Conservation (phyloP, 495 filamentous ascomycete species). For the Penicillium pancosmium region DNA sequence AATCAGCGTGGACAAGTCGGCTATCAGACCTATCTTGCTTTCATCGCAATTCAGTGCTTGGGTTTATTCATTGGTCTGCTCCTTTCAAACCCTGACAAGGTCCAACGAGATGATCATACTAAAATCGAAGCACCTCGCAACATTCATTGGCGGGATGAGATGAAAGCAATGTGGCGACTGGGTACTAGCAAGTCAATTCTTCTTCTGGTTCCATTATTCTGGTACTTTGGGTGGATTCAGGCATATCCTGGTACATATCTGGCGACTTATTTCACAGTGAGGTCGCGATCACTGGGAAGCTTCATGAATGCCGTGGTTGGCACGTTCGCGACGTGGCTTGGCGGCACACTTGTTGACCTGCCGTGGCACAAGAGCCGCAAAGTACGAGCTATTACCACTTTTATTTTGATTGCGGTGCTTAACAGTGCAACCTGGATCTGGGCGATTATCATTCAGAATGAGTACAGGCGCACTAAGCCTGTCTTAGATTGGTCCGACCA, state of each 20-base stretch:
- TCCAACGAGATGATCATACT: slow-evolving; percentile 50
- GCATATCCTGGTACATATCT: slow-evolving; percentile 59
- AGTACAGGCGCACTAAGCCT: slow-evolving; percentile 28
- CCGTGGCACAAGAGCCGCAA: slow-evolving; percentile 26
- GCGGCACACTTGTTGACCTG: slow-evolving; percentile 23
- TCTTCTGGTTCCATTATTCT: slow-evolving; percentile 53
- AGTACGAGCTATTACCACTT: slow-evolving; percentile 22
- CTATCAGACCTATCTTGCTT: slow-evolving; percentile 52
- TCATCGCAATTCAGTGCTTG: slow-evolving; percentile 56
- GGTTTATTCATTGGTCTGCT: slow-evolving; percentile 51
- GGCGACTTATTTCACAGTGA: slow-evolving; percentile 59
- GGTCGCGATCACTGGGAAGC: slow-evolving; percentile 51
- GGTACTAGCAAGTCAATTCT: slow-evolving; percentile 49
- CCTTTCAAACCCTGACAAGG: slow-evolving; percentile 55
- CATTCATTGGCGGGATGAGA: slow-evolving; percentile 44
- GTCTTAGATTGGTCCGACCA: slow-evolving; percentile 30
- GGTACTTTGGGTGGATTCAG: slow-evolving; percentile 55
- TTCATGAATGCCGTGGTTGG: slow-evolving; percentile 50
- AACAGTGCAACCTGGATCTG: slow-evolving; percentile 32
- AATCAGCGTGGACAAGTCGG: slow-evolving; percentile 53
- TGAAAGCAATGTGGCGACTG: slow-evolving; percentile 35
- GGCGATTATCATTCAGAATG: slow-evolving; percentile 30
- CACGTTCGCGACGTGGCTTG: slow-evolving; percentile 43
- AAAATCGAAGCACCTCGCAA: slow-evolving; percentile 36
- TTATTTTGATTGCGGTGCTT: slow-evolving; percentile 21